These are phyloP conservation scores for Lotus japonicus DNA, from an alignment of 306 rosid species.

Conservation along the genomic window DNA sequence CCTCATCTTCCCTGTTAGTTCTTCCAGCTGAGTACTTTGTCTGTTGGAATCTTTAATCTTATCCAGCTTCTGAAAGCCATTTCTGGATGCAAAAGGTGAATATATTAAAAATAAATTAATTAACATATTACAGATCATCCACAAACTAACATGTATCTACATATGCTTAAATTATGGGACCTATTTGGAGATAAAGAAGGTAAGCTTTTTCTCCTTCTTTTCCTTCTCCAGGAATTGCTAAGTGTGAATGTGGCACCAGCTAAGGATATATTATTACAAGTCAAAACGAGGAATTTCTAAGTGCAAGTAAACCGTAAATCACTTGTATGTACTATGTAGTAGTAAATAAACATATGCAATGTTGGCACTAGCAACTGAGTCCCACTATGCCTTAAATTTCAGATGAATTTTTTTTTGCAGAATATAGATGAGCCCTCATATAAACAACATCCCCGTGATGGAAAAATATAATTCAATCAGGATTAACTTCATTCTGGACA, in stretches of 20 bases:
- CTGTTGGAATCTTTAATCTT: conserved; percentile 90
- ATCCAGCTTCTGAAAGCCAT: conserved; percentile 97
- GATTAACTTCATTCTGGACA: neutral
- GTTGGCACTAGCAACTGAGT: neutral
- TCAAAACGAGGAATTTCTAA: neutral
- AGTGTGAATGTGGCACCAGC: neutral
- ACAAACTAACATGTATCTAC: conserved; percentile 11
- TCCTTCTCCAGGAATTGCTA: neutral
- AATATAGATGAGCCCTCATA: neutral
- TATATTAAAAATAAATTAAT: neutral
- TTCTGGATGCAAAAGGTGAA: conserved; percentile 43
- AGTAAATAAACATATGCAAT: neutral
- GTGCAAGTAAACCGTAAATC: neutral
- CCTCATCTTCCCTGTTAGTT: conserved; percentile 92
- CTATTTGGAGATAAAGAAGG: neutral
- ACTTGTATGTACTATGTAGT: neutral
- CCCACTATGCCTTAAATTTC: neutral
- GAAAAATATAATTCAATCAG: neutral
- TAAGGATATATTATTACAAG: neutral
- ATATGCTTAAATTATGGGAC: neutral
- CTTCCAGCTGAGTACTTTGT: conserved; percentile 91
- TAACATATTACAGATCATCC: neutral
- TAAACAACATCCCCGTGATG: neutral
- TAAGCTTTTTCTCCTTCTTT: neutral
- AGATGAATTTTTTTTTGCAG: neutral